Evolutionary conservation across 2,329 filamentous ascomycete species (phyloP), one percentile per base, ranked within the genome.

Genomic region (Helicocarpus griseus): DNA sequence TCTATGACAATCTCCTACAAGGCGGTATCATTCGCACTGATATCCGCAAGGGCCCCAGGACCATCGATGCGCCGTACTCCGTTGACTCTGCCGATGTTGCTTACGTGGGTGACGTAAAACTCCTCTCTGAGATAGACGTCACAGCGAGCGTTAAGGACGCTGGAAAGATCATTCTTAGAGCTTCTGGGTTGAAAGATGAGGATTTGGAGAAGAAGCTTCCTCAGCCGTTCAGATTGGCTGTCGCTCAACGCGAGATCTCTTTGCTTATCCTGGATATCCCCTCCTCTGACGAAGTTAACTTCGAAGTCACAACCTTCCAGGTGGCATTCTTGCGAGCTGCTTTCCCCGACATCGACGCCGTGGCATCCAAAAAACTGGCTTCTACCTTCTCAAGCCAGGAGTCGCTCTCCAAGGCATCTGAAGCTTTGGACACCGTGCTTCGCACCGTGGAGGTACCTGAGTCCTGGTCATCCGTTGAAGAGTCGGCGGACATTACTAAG

Each of bases 201-300:
- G 89, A 96, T 33, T 68, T 90, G 5, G 91, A 97, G 74, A 95
- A 94, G 79, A 79, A 87, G 60, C 74, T 98, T 5, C 81, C 88
- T 1, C 75, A 77, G 35, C 67, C 75, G 44, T 80, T 93, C 57
- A 83, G 86, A 64, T 88, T 86, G 69, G 75, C 78, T 13, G 71
- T 96, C 48, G 80, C 82, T 50, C 76, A 82, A 62, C 88, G 87
- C 68, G 77, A 78, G 31, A 74, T 90, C 31, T 73, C 84, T 56
- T 77, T 98, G 33, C 86, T 83, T 60, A 72, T 94, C 31, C 69
- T 97, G 13, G 89, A 98, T 65, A 76, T 85, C 5, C 75, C 83
- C 1, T 76, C 77, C 48, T 83, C 82, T 6, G 79, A 83, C 35
- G 81, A 83, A 46, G 78, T 86, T n/a, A 78, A 83, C 57, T 72